These are phyloP conservation scores for Blastocystis sp. DNA, from an alignment of 352 stramenopile species.

Conservation along the genomic window DNA sequence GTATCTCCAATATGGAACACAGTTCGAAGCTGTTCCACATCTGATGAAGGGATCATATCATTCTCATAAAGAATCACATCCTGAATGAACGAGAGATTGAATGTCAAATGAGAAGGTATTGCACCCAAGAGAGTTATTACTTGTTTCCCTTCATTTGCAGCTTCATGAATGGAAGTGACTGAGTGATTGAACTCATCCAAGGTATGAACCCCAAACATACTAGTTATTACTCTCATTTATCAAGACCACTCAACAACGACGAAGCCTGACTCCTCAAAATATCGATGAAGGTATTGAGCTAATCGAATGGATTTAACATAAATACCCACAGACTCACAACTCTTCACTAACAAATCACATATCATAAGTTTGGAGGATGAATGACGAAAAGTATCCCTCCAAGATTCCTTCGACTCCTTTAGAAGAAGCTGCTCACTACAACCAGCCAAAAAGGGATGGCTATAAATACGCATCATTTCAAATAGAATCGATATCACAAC, in stretches of 20 bases:
- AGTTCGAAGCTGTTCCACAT: neutral
- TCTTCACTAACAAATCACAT: neutral
- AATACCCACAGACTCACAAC: neutral
- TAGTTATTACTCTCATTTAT: neutral
- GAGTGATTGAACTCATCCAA: neutral
- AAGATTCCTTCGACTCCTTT: neutral
- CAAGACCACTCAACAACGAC: neutral
- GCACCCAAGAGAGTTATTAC: neutral
- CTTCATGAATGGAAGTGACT: neutral
- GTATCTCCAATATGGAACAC: conserved; percentile 3
- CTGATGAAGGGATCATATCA: neutral
- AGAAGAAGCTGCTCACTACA: neutral
- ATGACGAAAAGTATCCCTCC: neutral
- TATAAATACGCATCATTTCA: conserved; percentile 11
- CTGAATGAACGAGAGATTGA: neutral
- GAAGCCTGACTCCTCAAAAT: neutral
- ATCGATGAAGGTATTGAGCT: neutral
- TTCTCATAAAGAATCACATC: neutral
- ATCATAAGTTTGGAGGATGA: neutral
- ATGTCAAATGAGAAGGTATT: neutral
- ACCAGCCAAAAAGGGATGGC: conserved; percentile 41
- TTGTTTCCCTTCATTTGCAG: neutral
- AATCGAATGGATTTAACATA: conserved; percentile 15
- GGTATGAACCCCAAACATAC: conserved; percentile 35
- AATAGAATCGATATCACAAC: neutral